phyloP scores from a whole-genome alignment of 2,329 filamentous ascomycete genomes.

The Fonsecaea pedrosoi region DNA sequence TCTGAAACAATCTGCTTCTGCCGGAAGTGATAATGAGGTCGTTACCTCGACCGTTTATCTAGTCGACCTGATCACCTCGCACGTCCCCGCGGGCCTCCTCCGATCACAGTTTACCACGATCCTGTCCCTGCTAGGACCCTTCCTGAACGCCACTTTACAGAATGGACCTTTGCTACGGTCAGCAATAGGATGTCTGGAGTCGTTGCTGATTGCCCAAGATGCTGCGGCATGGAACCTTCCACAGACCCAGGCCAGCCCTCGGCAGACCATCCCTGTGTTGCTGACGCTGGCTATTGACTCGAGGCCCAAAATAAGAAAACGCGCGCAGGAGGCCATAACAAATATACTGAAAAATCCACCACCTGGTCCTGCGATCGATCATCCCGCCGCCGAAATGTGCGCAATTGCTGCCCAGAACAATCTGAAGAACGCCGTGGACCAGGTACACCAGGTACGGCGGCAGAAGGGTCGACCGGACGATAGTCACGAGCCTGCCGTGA shows the following conservation, averaged over 20 bases:
- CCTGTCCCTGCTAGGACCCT: slow-evolving; percentile 81
- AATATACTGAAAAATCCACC: slow-evolving; percentile 84
- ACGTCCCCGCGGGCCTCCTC: slow-evolving; percentile 82
- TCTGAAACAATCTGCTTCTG: slow-evolving; percentile 75
- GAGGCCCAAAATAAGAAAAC: slow-evolving; percentile 90
- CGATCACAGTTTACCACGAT: slow-evolving; percentile 96
- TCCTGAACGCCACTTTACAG: slow-evolving; percentile 77
- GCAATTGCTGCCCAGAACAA: slow-evolving; percentile 86
- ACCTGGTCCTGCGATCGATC: slow-evolving; percentile 88
- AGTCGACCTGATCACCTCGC: slow-evolving; percentile 87
- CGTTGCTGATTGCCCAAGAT: slow-evolving; percentile 89
- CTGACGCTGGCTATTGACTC: slow-evolving; percentile 84
- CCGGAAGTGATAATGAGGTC: slow-evolving; percentile 75
- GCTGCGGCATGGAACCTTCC: slow-evolving; percentile 84
- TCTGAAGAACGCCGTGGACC: slow-evolving; percentile 72
- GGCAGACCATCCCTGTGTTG: slow-evolving; percentile 84
- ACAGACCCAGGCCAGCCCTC: slow-evolving; percentile 80
- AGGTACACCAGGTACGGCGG: slow-evolving; percentile 73
- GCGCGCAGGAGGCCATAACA: slow-evolving; percentile 86
- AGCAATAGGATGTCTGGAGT: slow-evolving; percentile 91
- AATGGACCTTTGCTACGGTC: slow-evolving; percentile 86
- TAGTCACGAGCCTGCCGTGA: slow-evolving; percentile 79
- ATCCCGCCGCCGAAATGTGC: slow-evolving; percentile 95
- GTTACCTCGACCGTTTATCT: slow-evolving; percentile 90
- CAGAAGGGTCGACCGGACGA: slow-evolving; percentile 59